phyloP scores from a whole-genome alignment of 805 yeast species.

The Blastobotrys terrestris region DNA sequence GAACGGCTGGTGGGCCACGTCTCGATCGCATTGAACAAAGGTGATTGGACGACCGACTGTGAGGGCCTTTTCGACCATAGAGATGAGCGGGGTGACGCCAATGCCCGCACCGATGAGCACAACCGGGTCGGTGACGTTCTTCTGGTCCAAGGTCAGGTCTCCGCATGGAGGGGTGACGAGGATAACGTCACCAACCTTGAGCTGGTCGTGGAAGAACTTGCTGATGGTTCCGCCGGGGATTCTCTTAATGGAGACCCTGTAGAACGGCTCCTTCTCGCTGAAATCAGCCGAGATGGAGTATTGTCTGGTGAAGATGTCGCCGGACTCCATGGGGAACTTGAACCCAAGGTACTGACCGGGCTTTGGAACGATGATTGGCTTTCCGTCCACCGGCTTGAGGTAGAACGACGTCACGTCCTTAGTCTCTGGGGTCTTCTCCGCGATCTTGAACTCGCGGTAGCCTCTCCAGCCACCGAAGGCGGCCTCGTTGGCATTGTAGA shows the following conservation, averaged over 20 bases:
- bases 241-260: constrained; percentile 54
- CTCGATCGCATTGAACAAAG: constrained; percentile 33
- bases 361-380: constrained; percentile 21
- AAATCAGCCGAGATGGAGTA: constrained; percentile 46
- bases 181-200: constrained; percentile 44
- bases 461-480: constrained; percentile 51
- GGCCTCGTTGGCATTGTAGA: constrained; percentile 35
- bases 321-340: constrained; percentile 33
- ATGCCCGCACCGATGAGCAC: constrained; percentile 55
- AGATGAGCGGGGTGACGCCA: constrained; percentile 59
- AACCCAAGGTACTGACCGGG: constrained; percentile 45
- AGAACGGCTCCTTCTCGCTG: constrained; percentile 29
- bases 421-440: constrained; percentile 39
- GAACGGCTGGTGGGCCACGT: constrained; percentile 14
- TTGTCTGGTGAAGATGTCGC: constrained; percentile 45
- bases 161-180: constrained; percentile 58
- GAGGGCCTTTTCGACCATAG: constrained; percentile 35
- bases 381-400: constrained; percentile 41
- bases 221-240: constrained; percentile 47
- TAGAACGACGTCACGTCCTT: constrained; percentile 45
- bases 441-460: constrained; percentile 47
- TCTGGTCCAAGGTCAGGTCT: constrained; percentile 31
- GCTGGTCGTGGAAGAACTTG: constrained; percentile 40
- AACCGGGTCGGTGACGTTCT: constrained; percentile 28
- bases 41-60: constrained; percentile 28